Base-by-base conservation (phyloP, 345 rosid species). In the Carallia brachiata region DNA sequence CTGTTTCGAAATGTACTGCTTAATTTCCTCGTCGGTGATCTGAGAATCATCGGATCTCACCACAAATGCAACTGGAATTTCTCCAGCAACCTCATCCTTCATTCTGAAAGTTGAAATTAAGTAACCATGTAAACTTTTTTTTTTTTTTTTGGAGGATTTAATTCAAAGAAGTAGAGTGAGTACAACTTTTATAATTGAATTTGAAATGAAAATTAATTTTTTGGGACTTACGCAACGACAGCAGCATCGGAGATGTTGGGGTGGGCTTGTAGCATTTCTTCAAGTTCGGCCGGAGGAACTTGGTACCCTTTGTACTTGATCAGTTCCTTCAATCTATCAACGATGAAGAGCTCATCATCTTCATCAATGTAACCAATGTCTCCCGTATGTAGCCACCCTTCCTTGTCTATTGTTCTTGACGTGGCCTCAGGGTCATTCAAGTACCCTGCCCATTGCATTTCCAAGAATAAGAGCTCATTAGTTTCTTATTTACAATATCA, bases 361-460 rank as follows among this genome's bases (percentile, higher is more conserved):
- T 74, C 61, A 17, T 74, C 82, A 56, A 74, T 74, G 59, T 10
- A 79, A 6, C 78, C 78, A 48, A 79, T 57, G 27, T 79, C 78
- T 1, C 78, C 78, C 4, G 78, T 79, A 56, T 74, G 78, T 36
- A 79, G 36, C 82, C 82, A 79, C 63, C 82, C 82, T 16, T 71
- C 63, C 12, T 82, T 79, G 85, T 89, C 94, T 54, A 87, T 85
- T n/a, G 91, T 89, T 1, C 55, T 77, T 52, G 76, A 50, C 0
- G 94, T 89, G 23, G 94, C 84, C 67, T 82, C 86, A 5, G 75
- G 80, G 6, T 89, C 90, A 44, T 87, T 84, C 31, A 89, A 79
- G 63, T 89, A 87, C 62, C 94, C 91, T 89, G 58, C 1, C 59
- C 30, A 2, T 31, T 12, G 30, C 50, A 44, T 44, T 44, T 44